Percentiles rank a stretch among this genome's conserved stretches.
Evolutionary conservation across 352 stramenopile genomes (phyloP).

Genomic region (Phytophthora crassamura): DNA sequence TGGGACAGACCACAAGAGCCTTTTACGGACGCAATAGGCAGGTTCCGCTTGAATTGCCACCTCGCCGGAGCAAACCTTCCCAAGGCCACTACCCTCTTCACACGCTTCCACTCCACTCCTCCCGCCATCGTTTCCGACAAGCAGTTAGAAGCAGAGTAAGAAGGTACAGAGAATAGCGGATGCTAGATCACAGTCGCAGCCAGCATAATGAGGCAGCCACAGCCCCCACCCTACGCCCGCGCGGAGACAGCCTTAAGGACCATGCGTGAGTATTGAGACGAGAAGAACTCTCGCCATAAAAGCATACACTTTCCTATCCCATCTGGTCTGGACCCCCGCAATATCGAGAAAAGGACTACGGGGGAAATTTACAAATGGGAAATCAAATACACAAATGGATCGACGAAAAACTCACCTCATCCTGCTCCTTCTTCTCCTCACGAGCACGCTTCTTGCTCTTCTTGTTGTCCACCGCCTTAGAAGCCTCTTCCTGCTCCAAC

Average conservation of each 20-base stretch:
- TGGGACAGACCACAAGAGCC: conserved; percentile 70
- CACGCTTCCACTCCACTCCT: conserved; percentile 12
- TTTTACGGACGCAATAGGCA: conserved; percentile 66
- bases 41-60: conserved; percentile 32
- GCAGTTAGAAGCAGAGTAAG: conserved; percentile 30
- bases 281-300: conserved; percentile 83
- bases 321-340: conserved; percentile 83
- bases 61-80: conserved; percentile 41
- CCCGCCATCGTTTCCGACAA: conserved; percentile 42
- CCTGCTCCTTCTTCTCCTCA: conserved; percentile 45
- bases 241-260: conserved; percentile 93
- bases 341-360: conserved; percentile 52
- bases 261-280: conserved; percentile 76
- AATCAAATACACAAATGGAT: conserved; percentile 23
- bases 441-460: conserved; percentile 79
- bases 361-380: conserved; percentile 79
- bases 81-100: conserved; percentile 9
- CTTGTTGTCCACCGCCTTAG: conserved; percentile 25
- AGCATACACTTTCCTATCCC: conserved; percentile 85
- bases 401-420: conserved; percentile 59
- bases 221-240: conserved; percentile 57
- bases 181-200: conserved; percentile 37
- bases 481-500: conserved; percentile 35
- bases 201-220: conserved; percentile 38
- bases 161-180: conserved; percentile 17